Base-by-base conservation (phyloP, 2,329 filamentous ascomycete genomes). In the Ophiostoma perfectum region DNA sequence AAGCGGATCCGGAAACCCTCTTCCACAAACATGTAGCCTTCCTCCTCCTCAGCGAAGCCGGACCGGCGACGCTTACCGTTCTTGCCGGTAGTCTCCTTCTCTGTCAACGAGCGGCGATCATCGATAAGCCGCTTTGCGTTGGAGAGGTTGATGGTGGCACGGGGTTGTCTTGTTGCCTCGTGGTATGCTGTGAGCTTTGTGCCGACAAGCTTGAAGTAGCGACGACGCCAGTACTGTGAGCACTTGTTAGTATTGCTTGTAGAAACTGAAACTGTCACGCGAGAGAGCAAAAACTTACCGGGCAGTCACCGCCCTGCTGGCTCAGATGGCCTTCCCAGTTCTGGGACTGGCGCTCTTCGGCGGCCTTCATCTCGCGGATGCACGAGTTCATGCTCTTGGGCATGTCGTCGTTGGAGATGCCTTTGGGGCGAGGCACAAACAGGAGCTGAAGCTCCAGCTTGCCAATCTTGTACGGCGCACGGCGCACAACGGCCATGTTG, bases 21-120 rank as follows among this genome's bases (percentile, higher is more conserved):
- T 78, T 99, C 95, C 67, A 99, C 94, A 77, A 99, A 99, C 91
- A 97, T 97, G 82, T 99, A 99, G 58, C 95, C 95, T 77, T 99
- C 95, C 79, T 99, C 95, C 73, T 99, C 95, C 78, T 98, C 95
- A 1, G 94, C 93, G 78, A 99, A 99, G 11, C 92, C 95, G 45
- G 93, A 97, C 78, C 96, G 93, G 68, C 95, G 90, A 60, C 95
- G 90, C 73, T 88, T 89, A 68, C 92, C 91, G 72, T 86, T 86
- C 76, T 88, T 91, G 69, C 89, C 90, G 14, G 85, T 88, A 0
- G 89, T 92, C 75, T 96, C 92, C 73, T 91, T 93, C 75, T 97
- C 90, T 6, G 89, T 92, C 64, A 99, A 82, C 27, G 91, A 84
- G 27, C 88, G 88, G 69, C 92, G 91, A 77, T 99, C 95, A 76